Base-by-base conservation (phyloP, 345 rosid species). In the Euclidium syriacum region DNA sequence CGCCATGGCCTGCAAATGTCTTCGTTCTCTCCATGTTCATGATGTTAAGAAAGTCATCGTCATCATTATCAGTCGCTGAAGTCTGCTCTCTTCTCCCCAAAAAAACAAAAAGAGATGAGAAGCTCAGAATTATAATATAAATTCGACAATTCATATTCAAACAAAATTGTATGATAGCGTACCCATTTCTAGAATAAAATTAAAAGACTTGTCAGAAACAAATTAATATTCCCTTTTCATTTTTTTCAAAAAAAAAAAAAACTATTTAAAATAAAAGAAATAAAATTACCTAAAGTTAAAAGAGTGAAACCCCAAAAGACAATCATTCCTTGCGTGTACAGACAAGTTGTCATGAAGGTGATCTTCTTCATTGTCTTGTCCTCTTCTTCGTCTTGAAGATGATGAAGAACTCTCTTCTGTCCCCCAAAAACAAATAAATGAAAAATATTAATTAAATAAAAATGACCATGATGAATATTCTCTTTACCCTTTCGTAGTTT, bases 341-440 rank as follows among this genome's bases (percentile, higher is more conserved):
- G 66, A 64, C 71, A 64, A 71, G 48, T 56, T 56, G 70, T 56
- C 75, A 63, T 71, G 65, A 53, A 62, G 35, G 54, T 46, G 5
- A 70, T 70, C 64, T 62, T 63, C 75, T 26, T 60, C 67, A 52
- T 26, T 52, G 73, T 69, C 73, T 62, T 71, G 75, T 71, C 75
- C n/a, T n/a, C n/a, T 71, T 71, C 71, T 71, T 71, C 75, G 64
- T 64, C 35, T 40, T 33, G 75, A 64, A 71, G 65, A 41, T 64
- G n/a, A n/a, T n/a, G 65, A 64, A 34, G 49, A 65, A 43, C 54
- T 72, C 64, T 72, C 75, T 14, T 50, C 71, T 72, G 66, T 58
- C 57, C 12, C 22, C 22, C 3, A 35, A 4, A 44, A 29, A 27
- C 62, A 16, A 53, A 23, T 30, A 22, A 7, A 52, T 6, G n/a